Evolutionary conservation across 192 early-diverging fungal species (phyloP), one percentile per base, ranked within the genome.

Genomic region (Coemansia sp.): DNA sequence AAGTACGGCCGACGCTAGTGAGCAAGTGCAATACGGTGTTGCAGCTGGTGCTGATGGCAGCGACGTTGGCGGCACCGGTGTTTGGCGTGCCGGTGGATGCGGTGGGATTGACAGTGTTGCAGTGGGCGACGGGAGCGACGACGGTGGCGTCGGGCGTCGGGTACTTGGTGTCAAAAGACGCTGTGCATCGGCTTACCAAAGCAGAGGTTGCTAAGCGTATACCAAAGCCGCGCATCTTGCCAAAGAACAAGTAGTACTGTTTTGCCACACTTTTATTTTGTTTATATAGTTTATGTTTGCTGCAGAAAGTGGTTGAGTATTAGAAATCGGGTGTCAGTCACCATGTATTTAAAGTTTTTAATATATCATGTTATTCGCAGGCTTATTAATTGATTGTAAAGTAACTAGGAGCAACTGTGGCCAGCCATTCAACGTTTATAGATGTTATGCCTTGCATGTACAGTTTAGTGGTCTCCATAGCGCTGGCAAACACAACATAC

Each of bases 11-110:
- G 14, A 95, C 93, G 3, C 65, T 74, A 23, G 91, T 96, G 37
- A 93, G 92, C 79, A 98, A 96, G 78, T 70, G 90, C 60, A 97
- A 96, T 60, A 98, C 95, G 3, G 87, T 84, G 9, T 68, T 96
- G 19, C 96, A 98, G 73, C 82, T 98, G 31, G 58, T 69, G 6
- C 84, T 95, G 11, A 92, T 98, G 86, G 87, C 85, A 1, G 66
- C 81, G 10, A 89, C 91, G 3, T 71, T 97, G 20, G 80, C 89
- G 5, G 83, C 88, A 5, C 88, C 94, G 0, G 86, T 89, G 5
- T 85, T 89, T 72, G 90, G 88, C 3, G 76, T 88, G 25, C 82
- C 86, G 2, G 67, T 69, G 2, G 85, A 87, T 14, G 58, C 60
- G 17, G 54, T 81, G 47, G 67, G 65, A 15, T 63, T 93, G 44